Conservation (phyloP, 2,329 filamentous ascomycete species). For the Aspergillus sp. region DNA sequence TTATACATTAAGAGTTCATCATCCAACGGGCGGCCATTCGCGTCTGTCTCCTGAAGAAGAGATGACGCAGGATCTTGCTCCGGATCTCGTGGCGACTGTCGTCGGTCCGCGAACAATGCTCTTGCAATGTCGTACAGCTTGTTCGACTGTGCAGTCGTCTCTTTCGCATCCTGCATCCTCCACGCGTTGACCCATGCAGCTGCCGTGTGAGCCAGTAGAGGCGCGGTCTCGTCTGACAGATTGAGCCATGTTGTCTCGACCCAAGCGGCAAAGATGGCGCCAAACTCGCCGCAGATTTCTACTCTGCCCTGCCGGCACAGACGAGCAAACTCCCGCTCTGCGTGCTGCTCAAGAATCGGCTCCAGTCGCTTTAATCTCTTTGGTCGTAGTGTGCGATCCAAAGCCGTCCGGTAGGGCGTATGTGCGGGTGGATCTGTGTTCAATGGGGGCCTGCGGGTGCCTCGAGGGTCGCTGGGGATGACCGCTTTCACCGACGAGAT, state of each 20-base stretch:
- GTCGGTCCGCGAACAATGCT: constrained; percentile 6
- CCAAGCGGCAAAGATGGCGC: constrained; percentile 11
- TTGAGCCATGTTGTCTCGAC: constrained; percentile 14
- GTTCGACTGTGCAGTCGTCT: constrained; percentile 7
- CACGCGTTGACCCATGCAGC: constrained; percentile 13
- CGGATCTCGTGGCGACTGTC: constrained; percentile 4
- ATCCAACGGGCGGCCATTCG: constrained; percentile 2
- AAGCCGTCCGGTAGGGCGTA: constrained; percentile 12
- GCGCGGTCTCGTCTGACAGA: constrained; percentile 8
- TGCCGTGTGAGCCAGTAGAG: constrained; percentile 7
- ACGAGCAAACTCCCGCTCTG: constrained; percentile 7
- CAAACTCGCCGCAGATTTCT: constrained; percentile 10
- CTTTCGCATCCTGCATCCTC: constrained; percentile 8
- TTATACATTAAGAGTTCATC: background rate
- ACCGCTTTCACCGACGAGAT: constrained; percentile 13
- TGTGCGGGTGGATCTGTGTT: constrained; percentile 14
- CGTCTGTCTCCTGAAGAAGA: constrained; percentile 5
- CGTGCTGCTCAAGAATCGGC: constrained; percentile 2
- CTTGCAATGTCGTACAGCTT: constrained; percentile 9
- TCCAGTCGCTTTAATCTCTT: constrained; percentile 7
- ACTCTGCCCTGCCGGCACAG: background rate
- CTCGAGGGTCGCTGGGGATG: constrained; percentile 11
- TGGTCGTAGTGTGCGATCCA: constrained; percentile 10
- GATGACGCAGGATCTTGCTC: constrained; percentile 12
- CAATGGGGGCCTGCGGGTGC: constrained; percentile 10